These are phyloP conservation scores for Climacium dendroides DNA, from an alignment of 225 moss, liverwort and hornwort species.

Conservation along the genomic window DNA sequence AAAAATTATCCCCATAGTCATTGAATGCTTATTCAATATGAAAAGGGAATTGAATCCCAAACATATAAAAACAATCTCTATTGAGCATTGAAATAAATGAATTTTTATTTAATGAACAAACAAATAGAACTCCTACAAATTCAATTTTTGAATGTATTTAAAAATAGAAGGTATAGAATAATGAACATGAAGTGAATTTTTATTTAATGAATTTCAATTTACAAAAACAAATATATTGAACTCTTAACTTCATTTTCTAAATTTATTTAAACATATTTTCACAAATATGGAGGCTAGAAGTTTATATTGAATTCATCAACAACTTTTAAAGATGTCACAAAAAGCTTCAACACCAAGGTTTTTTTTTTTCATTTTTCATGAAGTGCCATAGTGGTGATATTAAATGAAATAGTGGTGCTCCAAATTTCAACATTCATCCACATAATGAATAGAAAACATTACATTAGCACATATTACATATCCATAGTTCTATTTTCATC, in stretches of 20 bases:
- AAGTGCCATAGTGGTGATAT: too few relatives aligned
- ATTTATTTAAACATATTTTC: neutral
- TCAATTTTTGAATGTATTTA: neutral
- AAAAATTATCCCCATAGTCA: neutral
- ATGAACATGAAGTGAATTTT: neutral
- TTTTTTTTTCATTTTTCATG: too few relatives aligned
- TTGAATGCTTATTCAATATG: neutral
- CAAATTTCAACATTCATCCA: too few relatives aligned
- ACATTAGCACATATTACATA: too few relatives aligned
- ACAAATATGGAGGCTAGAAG: accelerated
- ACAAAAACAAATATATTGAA: neutral
- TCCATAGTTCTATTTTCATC: too few relatives aligned
- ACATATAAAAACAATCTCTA: neutral
- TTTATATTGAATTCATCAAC: accelerated
- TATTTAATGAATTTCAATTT: neutral
- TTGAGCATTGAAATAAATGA: neutral
- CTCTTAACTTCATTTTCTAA: neutral
- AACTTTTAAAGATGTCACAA: neutral
- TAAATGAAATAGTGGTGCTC: too few relatives aligned
- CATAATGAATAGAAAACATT: too few relatives aligned
- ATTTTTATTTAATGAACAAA: neutral
- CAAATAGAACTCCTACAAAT: neutral
- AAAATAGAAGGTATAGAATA: neutral
- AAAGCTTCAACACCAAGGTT: neutral
- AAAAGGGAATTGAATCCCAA: neutral